Percentiles rank a stretch among this genome's conserved stretches.
These are phyloP conservation scores for Rhizopogon vesiculosus DNA, from an alignment of 768 basidiomycete species.

Conservation along the genomic window DNA sequence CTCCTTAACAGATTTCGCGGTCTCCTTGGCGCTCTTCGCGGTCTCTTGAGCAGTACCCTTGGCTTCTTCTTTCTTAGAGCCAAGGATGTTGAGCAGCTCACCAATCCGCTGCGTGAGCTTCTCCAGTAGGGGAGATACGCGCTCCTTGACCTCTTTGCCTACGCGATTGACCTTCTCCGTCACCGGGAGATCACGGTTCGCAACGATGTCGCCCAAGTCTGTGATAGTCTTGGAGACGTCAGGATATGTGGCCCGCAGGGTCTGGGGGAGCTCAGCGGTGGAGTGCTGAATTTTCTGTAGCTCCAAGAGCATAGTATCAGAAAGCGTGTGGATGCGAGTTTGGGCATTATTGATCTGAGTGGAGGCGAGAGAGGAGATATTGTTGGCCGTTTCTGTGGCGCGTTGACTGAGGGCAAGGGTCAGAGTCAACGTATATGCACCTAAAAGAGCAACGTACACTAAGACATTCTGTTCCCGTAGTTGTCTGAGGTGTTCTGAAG, in stretches of 20 bases:
- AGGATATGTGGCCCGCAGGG: constrained; percentile 54
- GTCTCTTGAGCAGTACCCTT: not conserved
- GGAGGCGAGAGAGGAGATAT: constrained; percentile 56
- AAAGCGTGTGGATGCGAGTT: constrained; percentile 52
- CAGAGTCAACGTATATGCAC: constrained; percentile 6
- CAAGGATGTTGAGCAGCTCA: constrained; percentile 21
- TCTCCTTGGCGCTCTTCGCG: not conserved
- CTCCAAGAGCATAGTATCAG: constrained; percentile 62
- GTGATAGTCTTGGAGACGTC: constrained; percentile 48
- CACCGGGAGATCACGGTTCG: constrained; percentile 48
- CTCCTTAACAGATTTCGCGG: too few relatives aligned
- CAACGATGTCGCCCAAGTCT: constrained; percentile 51
- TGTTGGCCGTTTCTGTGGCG: constrained; percentile 62
- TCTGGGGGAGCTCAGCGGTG: constrained; percentile 51
- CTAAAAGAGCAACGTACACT: constrained; percentile 41
- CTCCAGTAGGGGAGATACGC: constrained; percentile 59
- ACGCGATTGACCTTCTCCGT: constrained; percentile 60
- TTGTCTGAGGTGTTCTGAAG: constrained; percentile 67
- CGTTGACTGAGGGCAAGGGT: constrained; percentile 44
- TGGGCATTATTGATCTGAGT: constrained; percentile 52
- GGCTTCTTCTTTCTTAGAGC: constrained; percentile 25
- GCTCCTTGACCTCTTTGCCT: constrained; percentile 51
- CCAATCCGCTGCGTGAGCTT: constrained; percentile 36
- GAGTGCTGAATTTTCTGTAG: constrained; percentile 63
- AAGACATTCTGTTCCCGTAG: constrained; percentile 61